Evolutionary conservation across 768 basidiomycete genomes (phyloP).

Genomic region (Gloeophyllum trabeum): DNA sequence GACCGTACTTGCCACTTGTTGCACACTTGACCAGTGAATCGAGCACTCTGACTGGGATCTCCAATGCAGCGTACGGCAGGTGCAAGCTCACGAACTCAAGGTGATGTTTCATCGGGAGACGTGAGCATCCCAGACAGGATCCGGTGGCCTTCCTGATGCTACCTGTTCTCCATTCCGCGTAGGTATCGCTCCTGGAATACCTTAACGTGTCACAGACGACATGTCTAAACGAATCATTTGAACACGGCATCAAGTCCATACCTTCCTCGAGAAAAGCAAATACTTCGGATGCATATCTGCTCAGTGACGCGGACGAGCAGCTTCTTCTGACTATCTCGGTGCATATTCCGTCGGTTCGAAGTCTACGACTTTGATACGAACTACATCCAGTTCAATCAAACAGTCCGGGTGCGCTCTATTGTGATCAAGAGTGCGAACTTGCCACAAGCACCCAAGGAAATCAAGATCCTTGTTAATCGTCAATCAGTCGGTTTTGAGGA

Average conservation of each 20-base stretch:
- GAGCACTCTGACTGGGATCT: too few species aligned
- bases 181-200: conserved; percentile 46
- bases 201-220: conserved; percentile 50
- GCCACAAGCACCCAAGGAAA: conserved; percentile 40
- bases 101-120: too few species aligned
- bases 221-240: conserved; percentile 55
- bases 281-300: conserved; percentile 32
- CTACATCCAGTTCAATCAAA: conserved; percentile 49
- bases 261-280: conserved; percentile 32
- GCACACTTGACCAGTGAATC: too few species aligned
- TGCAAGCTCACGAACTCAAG: too few species aligned
- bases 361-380: not conserved
- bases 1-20: too few species aligned
- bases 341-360: conserved; percentile 14
- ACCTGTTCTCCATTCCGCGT: too few species aligned
- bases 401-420: conserved; percentile 52
- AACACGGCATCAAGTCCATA: conserved; percentile 42
- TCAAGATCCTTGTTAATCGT: conserved; percentile 56
- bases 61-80: too few species aligned
- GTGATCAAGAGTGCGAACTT: conserved; percentile 29
- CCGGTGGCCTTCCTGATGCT: too few species aligned
- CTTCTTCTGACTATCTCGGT: conserved; percentile 59
- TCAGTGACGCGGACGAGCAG: conserved; percentile 67
- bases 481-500: conserved; percentile 55
- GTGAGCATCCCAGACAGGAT: too few species aligned